Conservation (phyloP, 306 rosid genomes). For the Abrus pulchellus region DNA sequence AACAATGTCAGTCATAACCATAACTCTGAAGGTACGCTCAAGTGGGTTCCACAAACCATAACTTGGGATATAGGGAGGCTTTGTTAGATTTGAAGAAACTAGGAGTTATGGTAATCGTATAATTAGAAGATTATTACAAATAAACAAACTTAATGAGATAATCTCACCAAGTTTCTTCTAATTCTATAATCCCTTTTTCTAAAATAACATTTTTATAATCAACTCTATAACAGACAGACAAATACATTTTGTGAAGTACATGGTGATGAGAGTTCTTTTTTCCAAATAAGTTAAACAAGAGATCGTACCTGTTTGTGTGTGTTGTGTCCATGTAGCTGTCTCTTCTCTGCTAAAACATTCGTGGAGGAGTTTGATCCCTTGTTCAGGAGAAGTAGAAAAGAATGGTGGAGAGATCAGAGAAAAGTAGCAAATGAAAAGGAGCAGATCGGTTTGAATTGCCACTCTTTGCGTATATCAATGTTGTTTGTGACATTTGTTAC, state of each 20-base stretch:
- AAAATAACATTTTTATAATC: neutral
- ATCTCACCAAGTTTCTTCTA: neutral
- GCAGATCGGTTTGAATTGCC: slow-evolving; percentile 14
- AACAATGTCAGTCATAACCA: slow-evolving; percentile 41
- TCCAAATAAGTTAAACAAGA: neutral
- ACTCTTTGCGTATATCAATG: neutral
- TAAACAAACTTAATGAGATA: neutral
- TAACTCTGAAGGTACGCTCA: slow-evolving; percentile 44
- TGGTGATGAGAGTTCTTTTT: neutral
- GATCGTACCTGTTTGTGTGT: slow-evolving; percentile 26
- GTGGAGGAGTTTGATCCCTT: slow-evolving; percentile 42
- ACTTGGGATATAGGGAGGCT: slow-evolving; percentile 15
- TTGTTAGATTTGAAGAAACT: slow-evolving; percentile 16
- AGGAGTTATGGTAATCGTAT: neutral
- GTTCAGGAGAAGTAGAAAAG: slow-evolving; percentile 10
- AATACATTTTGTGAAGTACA: neutral
- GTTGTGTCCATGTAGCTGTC: slow-evolving; percentile 36
- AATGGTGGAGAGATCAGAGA: slow-evolving; percentile 9
- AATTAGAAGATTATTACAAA: slow-evolving; percentile 13
- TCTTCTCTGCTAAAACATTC: slow-evolving; percentile 2
- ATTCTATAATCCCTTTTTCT: neutral
- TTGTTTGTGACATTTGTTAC: slow-evolving; percentile 6
- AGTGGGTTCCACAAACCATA: slow-evolving; percentile 54
- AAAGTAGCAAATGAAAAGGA: neutral
- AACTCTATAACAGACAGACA: neutral